Evolutionary conservation across 768 basidiomycete genomes (phyloP).

Genomic region (Auriscalpium microsporum): DNA sequence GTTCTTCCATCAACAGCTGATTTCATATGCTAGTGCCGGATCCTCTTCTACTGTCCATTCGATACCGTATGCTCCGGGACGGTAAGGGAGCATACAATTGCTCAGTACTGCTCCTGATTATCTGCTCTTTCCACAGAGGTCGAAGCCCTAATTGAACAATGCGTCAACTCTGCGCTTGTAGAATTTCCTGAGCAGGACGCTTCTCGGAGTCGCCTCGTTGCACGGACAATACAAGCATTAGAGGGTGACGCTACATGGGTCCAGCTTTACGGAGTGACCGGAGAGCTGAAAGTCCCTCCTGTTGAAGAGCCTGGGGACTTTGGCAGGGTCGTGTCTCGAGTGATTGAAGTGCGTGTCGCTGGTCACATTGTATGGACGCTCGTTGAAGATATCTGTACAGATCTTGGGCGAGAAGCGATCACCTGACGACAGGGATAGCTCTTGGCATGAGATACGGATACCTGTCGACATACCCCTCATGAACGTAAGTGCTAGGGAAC

Average conservation of each 20-base stretch:
- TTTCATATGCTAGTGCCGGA: conserved; percentile 42
- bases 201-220: conserved; percentile 37
- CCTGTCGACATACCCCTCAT: conserved; percentile 80
- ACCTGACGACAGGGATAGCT: conserved; percentile 24
- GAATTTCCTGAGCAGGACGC: conserved; percentile 25
- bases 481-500: conserved; percentile 43
- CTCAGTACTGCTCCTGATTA: neutral
- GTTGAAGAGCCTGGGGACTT: conserved; percentile 24
- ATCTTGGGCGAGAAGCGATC: conserved; percentile 34
- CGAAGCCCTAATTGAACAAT: conserved; percentile 47
- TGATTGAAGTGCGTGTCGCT: conserved; percentile 28
- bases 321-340: conserved; percentile 16
- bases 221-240: conserved; percentile 46
- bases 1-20: neutral
- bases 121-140: conserved; percentile 43
- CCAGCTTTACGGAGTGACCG: conserved; percentile 59
- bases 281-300: conserved; percentile 53
- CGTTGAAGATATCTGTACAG: conserved; percentile 16
- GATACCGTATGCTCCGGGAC: conserved; percentile 75
- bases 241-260: conserved; percentile 62
- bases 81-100: conserved; percentile 35
- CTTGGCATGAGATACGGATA: conserved; percentile 72
- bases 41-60: conserved; percentile 53
- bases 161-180: conserved; percentile 35
- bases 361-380: conserved; percentile 19